Evolutionary conservation across 2,329 filamentous ascomycete species (phyloP).

Genomic region (Colletotrichum salicis): DNA sequence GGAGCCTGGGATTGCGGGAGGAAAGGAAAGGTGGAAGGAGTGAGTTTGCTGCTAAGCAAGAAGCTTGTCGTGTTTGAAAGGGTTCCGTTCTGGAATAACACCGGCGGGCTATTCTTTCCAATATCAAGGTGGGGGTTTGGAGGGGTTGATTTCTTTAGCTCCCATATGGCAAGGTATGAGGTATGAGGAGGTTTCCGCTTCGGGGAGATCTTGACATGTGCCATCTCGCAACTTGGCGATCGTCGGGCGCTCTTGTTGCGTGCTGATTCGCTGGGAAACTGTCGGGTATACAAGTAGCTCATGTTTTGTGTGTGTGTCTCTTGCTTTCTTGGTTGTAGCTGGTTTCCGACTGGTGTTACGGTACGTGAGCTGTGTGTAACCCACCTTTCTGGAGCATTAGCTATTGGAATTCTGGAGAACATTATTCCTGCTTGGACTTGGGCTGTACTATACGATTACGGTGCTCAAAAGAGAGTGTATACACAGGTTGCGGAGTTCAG

Average conservation of each 20-base stretch:
- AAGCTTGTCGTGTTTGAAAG: not conserved
- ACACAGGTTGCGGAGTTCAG: not conserved
- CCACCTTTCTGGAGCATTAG: not conserved
- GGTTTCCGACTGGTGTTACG: conserved; percentile 7
- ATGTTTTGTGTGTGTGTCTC: not conserved
- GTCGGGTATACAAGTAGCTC: not conserved
- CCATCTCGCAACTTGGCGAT: not conserved
- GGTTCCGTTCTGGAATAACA: not conserved
- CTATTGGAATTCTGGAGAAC: not conserved
- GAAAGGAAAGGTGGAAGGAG: not conserved
- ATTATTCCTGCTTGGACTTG: not conserved
- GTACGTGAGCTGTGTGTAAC: not conserved
- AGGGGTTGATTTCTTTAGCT: not conserved
- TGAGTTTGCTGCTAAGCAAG: not conserved
- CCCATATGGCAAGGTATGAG: not conserved
- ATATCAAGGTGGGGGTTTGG: not conserved
- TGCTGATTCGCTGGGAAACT: not conserved
- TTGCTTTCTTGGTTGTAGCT: not conserved
- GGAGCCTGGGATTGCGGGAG: not conserved
- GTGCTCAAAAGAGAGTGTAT: not conserved
- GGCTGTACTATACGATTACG: not conserved
- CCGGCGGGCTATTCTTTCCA: not conserved
- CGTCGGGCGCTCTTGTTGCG: not conserved
- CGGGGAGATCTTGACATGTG: not conserved
- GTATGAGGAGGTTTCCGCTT: not conserved